Percentiles rank a stretch among this genome's conserved stretches.
Conservation (phyloP, 2,329 filamentous ascomycete species). For the Metarhizium robertsii region DNA sequence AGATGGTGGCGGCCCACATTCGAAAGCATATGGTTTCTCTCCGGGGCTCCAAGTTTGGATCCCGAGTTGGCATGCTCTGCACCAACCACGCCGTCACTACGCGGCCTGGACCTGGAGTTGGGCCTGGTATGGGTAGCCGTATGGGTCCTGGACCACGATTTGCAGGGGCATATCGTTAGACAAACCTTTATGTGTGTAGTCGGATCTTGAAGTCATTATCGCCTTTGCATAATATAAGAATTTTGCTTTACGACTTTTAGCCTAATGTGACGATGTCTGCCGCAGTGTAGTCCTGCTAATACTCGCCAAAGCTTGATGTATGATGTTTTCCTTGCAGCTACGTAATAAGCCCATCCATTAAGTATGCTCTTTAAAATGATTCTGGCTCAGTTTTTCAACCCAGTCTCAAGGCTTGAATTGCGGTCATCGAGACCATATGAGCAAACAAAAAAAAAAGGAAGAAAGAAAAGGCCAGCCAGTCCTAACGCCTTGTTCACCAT, state of each 20-base stretch:
- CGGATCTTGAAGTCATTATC: slow-evolving; percentile 9
- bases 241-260: slow-evolving; percentile 6
- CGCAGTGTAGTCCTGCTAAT: background rate
- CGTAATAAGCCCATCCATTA: background rate
- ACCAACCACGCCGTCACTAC: slow-evolving; percentile 87
- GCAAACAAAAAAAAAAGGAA: background rate
- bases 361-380: background rate
- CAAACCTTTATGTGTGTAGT: slow-evolving; percentile 2
- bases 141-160: slow-evolving; percentile 51
- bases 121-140: slow-evolving; percentile 50
- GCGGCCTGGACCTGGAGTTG: slow-evolving; percentile 75
- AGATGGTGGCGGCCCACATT: slow-evolving; percentile 87
- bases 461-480: too few relatives aligned
- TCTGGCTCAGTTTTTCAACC: background rate
- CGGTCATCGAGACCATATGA: background rate
- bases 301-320: background rate
- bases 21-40: slow-evolving; percentile 99
- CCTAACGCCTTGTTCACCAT: background rate
- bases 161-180: slow-evolving; percentile 46
- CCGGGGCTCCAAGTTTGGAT: slow-evolving; percentile 95
- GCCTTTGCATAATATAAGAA: slow-evolving; percentile 12
- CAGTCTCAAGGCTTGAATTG: background rate
- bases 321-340: background rate
- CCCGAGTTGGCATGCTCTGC: slow-evolving; percentile 96
- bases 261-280: background rate